Conservation (phyloP, 1,139 yeast genomes). For the Candida albicans region DNA sequence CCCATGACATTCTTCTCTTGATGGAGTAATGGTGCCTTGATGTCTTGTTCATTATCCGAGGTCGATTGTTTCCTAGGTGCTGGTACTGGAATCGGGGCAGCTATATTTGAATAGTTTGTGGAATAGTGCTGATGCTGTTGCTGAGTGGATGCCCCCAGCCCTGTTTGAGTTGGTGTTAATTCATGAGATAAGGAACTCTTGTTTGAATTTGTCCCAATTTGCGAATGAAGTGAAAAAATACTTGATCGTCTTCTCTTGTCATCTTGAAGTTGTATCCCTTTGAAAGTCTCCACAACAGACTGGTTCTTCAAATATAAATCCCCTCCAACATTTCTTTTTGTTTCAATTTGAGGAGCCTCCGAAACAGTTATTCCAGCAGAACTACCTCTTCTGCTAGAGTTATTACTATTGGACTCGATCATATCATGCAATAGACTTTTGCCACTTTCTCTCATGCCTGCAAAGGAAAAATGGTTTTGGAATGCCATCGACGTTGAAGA, state of each 20-base stretch:
- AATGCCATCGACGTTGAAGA: slow-evolving; percentile 15
- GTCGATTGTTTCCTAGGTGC: slow-evolving; percentile 3
- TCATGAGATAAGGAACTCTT: slow-evolving; percentile 10
- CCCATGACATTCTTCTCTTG: neutral
- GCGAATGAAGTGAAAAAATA: slow-evolving; percentile 20
- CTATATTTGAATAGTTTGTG: slow-evolving; percentile 8
- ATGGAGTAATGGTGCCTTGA: neutral
- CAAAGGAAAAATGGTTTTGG: slow-evolving; percentile 22
- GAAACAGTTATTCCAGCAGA: slow-evolving; percentile 28
- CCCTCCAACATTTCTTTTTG: slow-evolving; percentile 55
- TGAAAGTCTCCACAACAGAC: slow-evolving; percentile 50
- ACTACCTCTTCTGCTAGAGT: slow-evolving; percentile 35
- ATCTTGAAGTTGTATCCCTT: slow-evolving; percentile 48
- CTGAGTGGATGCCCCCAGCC: slow-evolving; percentile 1
- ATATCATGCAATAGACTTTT: slow-evolving; percentile 34
- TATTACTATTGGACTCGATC: slow-evolving; percentile 28
- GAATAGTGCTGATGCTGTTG: slow-evolving; percentile 5
- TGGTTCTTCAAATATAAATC: slow-evolving; percentile 51
- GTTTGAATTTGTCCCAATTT: slow-evolving; percentile 2
- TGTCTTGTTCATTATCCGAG: neutral
- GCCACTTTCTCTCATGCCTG: slow-evolving; percentile 36
- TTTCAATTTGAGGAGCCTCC: slow-evolving; percentile 51
- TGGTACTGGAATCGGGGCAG: slow-evolving; percentile 24
- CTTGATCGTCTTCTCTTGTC: slow-evolving; percentile 46
- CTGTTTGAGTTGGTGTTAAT: neutral